Evolutionary conservation across 495 filamentous ascomycete species (phyloP), one percentile per base, ranked within the genome.

Genomic region (Talaromyces wortmannii): DNA sequence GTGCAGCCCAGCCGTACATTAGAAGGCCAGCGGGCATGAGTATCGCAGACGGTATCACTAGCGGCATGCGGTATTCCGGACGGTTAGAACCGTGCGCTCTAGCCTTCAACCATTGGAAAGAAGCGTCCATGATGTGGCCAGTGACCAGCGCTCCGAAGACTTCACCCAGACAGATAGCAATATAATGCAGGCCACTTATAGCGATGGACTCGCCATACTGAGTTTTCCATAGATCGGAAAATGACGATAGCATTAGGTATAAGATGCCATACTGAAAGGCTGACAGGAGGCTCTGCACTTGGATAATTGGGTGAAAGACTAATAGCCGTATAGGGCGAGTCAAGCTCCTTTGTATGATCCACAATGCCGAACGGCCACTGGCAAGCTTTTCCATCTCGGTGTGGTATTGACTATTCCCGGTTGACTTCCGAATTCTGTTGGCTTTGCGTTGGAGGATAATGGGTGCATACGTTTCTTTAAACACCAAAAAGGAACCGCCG

Each of bases 201-300:
- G 76, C 77, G 30, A 78, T 48, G 23, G 69, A 67, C 62, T 83
- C 65, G 50, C 75, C 60, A 68, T 87, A 88, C 5, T 69, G 65
- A 2, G 45, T 45, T 0, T 65, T 69, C 74, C 78, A 87, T 13
- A 89, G 77, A 5, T 61, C 56, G 0, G 83, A 78, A 64, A 87
- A 87, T 29, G 82, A 83, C 2, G 80, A 76, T 0, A 88, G 69
- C 15, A 86, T 73, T 13, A 88, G 77, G 64, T 88, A 87, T 56
- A 82, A 77, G n/a, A 87, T 64, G 5, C 84, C 84, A 65, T 85
- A 87, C 8, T 85, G 61, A 58, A 81, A 88, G 29, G 74, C 78
- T 68, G 78, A 76, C 60, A 83, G 79, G 1, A 78, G 13, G 1
- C 79, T 72, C 4, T 82, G 64, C 23, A 75, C 66, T 63, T 81